Evolutionary conservation across 306 rosid species (phyloP).

Genomic region (Sicyos baderoa): DNA sequence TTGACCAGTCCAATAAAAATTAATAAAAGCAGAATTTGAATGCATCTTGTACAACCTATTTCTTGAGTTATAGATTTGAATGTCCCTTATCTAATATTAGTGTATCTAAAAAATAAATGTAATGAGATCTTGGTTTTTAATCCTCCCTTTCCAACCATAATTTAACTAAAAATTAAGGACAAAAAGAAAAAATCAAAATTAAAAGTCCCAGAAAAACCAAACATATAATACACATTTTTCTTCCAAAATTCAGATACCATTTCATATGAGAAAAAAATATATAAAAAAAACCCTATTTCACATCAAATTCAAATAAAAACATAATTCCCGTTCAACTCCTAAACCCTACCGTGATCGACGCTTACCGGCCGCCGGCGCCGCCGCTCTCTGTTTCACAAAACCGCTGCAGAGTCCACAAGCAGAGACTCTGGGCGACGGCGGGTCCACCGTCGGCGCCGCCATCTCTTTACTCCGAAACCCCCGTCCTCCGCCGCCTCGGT

Average conservation of each 20-base stretch:
- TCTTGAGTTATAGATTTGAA: no score
- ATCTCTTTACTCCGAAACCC: conserved; percentile 47
- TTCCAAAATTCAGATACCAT: not conserved
- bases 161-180: no score
- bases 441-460: conserved; percentile 58
- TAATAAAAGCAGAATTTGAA: no score
- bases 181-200: not conserved
- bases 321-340: not conserved
- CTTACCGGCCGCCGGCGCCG: conserved; percentile 16
- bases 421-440: conserved; percentile 76
- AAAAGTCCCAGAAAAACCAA: not conserved
- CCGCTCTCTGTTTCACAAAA: conserved; percentile 40
- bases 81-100: no score
- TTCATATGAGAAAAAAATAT: no score
- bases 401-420: conserved; percentile 59
- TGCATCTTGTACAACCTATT: no score
- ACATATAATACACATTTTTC: not conserved
- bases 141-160: no score
- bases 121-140: no score
- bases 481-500: conserved; percentile 39
- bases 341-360: conserved; percentile 35
- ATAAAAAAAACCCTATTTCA: not conserved
- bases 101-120: no score
- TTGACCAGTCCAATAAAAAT: no score
- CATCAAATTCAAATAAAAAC: not conserved